Conservation (phyloP, 805 yeast species). For the Candida khao-thaluensis region DNA sequence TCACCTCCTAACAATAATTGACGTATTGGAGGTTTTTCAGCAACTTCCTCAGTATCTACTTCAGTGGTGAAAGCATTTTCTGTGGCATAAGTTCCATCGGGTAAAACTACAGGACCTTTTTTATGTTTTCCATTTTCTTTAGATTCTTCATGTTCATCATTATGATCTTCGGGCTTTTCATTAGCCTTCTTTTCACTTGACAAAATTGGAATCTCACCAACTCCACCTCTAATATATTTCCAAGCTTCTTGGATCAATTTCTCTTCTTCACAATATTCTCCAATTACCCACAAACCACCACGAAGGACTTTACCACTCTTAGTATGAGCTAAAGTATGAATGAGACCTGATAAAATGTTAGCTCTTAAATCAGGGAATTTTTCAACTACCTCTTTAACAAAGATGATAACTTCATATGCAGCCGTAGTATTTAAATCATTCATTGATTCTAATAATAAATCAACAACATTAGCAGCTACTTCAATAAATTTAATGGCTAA, state of each 20-base stretch:
- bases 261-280: constrained; percentile 81
- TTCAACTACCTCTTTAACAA: constrained; percentile 92
- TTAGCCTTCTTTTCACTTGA: constrained; percentile 58
- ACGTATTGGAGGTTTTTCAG: constrained; percentile 69
- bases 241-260: constrained; percentile 76
- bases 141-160: constrained; percentile 25
- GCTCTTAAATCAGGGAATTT: constrained; percentile 79
- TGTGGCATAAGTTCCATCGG: constrained; percentile 99
- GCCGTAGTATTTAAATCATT: constrained; percentile 81
- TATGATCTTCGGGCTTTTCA: constrained; percentile 21
- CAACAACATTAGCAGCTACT: constrained; percentile 89
- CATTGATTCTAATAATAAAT: constrained; percentile 79
- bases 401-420: constrained; percentile 86
- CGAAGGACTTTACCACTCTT: constrained; percentile 89
- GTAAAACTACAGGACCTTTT: constrained; percentile 78
- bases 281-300: constrained; percentile 93
- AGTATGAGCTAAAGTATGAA: constrained; percentile 59
- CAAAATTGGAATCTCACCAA: constrained; percentile 90
- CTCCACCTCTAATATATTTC: constrained; percentile 75
- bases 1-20: constrained; percentile 82
- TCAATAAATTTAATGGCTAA: constrained; percentile 87
- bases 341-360: constrained; percentile 60
- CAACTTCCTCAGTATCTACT: constrained; percentile 37
- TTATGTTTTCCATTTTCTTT: constrained; percentile 14
- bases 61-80: constrained; percentile 74